Percentiles rank a stretch among this genome's conserved stretches.
These are phyloP conservation scores for Cladophialophora bantiana DNA, from an alignment of 2,329 filamentous ascomycete genomes.

Conservation along the genomic window DNA sequence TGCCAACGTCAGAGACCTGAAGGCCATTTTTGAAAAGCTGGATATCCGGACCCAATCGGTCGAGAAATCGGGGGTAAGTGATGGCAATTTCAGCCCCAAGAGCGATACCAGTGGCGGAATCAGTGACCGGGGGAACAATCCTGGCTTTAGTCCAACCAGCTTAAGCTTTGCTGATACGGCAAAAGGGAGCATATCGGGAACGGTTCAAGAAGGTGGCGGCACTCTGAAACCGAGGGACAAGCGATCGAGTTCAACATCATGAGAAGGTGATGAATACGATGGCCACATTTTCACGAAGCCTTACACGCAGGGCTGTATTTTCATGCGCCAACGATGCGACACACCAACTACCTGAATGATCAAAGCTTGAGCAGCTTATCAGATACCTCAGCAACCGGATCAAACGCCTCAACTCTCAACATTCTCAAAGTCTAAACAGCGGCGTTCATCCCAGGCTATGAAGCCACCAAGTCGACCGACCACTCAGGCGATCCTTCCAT, in stretches of 20 bases:
- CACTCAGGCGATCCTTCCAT: neutral
- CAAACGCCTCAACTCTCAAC: neutral
- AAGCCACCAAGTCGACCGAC: neutral
- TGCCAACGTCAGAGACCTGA: slow-evolving; percentile 72
- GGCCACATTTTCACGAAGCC: neutral
- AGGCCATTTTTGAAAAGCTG: slow-evolving; percentile 72
- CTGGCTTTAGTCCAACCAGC: slow-evolving; percentile 33
- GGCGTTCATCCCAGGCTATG: neutral
- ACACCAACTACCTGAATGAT: neutral
- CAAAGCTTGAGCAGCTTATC: neutral
- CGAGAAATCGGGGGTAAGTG: slow-evolving; percentile 2
- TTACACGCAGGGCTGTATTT: neutral
- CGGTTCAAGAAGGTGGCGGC: neutral
- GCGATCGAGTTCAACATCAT: neutral
- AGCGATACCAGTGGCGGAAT: slow-evolving; percentile 27
- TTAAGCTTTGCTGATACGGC: slow-evolving; percentile 17
- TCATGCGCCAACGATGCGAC: neutral
- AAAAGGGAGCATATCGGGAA: slow-evolving; percentile 1
- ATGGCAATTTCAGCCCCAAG: slow-evolving; percentile 22
- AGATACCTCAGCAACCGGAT: neutral
- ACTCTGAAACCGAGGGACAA: neutral
- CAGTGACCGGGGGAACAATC: slow-evolving; percentile 32
- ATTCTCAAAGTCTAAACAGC: neutral
- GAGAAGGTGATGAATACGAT: slow-evolving; percentile 1
- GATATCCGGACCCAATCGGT: slow-evolving; percentile 56